These are phyloP conservation scores for Plasmodium chabaudi DNA, from an alignment of 169 alveolate species.

Conservation along the genomic window DNA sequence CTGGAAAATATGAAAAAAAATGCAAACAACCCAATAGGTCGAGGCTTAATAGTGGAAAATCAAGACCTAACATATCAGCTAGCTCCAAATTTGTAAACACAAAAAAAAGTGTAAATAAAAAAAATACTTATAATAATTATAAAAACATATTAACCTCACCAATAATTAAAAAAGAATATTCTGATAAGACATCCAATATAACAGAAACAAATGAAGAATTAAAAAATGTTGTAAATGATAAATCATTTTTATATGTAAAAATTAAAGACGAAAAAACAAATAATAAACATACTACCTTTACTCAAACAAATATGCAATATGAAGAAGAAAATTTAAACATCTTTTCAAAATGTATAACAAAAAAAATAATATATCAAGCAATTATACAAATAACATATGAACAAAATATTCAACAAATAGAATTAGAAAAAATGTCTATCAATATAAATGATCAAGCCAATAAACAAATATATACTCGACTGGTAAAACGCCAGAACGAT, in stretches of 20 bases:
- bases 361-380: slow-evolving; percentile 50
- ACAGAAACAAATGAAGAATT: slow-evolving; percentile 40
- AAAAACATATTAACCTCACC: neutral
- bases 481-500: slow-evolving; percentile 9
- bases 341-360: slow-evolving; percentile 21
- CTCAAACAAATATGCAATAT: slow-evolving; percentile 38
- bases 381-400: slow-evolving; percentile 55
- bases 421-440: neutral
- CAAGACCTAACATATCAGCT: neutral
- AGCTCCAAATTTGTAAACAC: neutral
- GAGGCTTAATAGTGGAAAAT: neutral
- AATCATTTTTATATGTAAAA: slow-evolving; percentile 18
- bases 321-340: slow-evolving; percentile 18
- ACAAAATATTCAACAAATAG: slow-evolving; percentile 29
- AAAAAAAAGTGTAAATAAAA: neutral
- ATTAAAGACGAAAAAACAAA: slow-evolving; percentile 14
- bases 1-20: neutral
- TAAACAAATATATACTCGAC: neutral
- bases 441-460: slow-evolving; percentile 12
- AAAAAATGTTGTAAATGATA: slow-evolving; percentile 4
- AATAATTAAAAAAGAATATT: slow-evolving; percentile 1
- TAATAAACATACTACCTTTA: slow-evolving; percentile 4
- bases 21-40: neutral
- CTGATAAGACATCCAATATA: slow-evolving; percentile 3
- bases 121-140: slow-evolving; percentile 2